Conservation (phyloP, 1,284 basidiomycete species). For the Golubevia sp. region DNA sequence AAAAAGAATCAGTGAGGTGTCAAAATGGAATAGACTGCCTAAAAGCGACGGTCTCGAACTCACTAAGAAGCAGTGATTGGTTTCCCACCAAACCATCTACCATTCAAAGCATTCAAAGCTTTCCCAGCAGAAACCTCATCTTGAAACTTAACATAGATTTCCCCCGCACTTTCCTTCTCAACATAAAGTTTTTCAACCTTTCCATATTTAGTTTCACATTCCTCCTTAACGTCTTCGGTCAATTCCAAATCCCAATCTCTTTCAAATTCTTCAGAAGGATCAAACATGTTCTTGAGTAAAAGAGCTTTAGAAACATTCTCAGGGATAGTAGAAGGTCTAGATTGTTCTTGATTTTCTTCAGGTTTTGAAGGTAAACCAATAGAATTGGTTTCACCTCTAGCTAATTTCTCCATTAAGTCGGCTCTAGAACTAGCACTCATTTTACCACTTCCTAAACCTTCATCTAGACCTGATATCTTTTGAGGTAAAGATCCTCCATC, state of each 20-base stretch:
- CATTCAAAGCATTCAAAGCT: constrained; percentile 47
- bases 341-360: neutral
- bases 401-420: constrained; percentile 57
- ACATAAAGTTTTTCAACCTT: constrained; percentile 41
- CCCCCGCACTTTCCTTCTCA: constrained; percentile 52
- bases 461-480: constrained; percentile 43
- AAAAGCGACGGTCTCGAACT: constrained; percentile 9
- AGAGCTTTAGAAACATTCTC: constrained; percentile 20
- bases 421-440: constrained; percentile 15
- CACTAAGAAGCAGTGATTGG: constrained; percentile 50
- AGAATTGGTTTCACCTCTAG: constrained; percentile 13
- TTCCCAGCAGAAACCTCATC: constrained; percentile 36
- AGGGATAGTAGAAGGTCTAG: constrained; percentile 24
- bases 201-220: constrained; percentile 53
- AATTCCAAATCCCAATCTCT: constrained; percentile 52
- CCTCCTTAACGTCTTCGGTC: constrained; percentile 52
- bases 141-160: constrained; percentile 53
- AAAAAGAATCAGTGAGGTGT: neutral
- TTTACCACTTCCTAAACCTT: constrained; percentile 45
- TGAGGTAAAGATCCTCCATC: constrained; percentile 22
- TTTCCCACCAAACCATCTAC: constrained; percentile 56
- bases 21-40: neutral
- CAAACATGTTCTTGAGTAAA: constrained; percentile 56
- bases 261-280: constrained; percentile 54
- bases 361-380: neutral